Conservation (phyloP, 2,329 filamentous ascomycete genomes). For the Trichoderma oligosporum region DNA sequence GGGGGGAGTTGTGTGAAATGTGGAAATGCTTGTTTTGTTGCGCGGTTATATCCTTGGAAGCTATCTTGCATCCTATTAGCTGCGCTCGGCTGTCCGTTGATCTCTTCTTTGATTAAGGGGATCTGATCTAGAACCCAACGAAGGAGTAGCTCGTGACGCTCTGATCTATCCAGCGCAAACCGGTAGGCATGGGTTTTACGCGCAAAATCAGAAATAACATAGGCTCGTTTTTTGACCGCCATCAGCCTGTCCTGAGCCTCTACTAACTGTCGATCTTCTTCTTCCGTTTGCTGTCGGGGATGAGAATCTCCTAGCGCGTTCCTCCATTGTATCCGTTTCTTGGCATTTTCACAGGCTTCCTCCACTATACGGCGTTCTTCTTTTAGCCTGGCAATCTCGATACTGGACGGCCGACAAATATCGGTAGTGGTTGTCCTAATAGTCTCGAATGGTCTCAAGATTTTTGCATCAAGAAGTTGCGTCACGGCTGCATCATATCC, state of each 20-base stretch:
- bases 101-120: conserved; percentile 22
- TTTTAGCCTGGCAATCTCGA: conserved; percentile 6
- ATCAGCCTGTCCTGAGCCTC: not conserved
- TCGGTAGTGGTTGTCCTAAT: conserved; percentile 1
- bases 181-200: conserved; percentile 17
- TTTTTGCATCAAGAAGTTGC: not conserved
- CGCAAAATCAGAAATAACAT: not conserved
- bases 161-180: conserved; percentile 18
- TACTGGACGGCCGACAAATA: conserved; percentile 12
- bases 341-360: not conserved
- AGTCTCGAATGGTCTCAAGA: conserved; percentile 5
- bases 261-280: not conserved
- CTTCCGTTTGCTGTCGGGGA: not conserved
- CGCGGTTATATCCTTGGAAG: not conserved
- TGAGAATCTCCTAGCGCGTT: not conserved
- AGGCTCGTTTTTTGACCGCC: not conserved
- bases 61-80: not conserved
- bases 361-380: conserved; percentile 3
- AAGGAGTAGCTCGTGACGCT: conserved; percentile 24
- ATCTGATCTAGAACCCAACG: conserved; percentile 24
- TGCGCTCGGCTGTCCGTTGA: not conserved
- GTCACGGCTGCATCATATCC: conserved; percentile 8
- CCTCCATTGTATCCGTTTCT: not conserved
- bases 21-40: not conserved
- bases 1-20: conserved; percentile 6